Conservation (phyloP, 2,329 filamentous ascomycete species). For the Pezicula carpinea region DNA sequence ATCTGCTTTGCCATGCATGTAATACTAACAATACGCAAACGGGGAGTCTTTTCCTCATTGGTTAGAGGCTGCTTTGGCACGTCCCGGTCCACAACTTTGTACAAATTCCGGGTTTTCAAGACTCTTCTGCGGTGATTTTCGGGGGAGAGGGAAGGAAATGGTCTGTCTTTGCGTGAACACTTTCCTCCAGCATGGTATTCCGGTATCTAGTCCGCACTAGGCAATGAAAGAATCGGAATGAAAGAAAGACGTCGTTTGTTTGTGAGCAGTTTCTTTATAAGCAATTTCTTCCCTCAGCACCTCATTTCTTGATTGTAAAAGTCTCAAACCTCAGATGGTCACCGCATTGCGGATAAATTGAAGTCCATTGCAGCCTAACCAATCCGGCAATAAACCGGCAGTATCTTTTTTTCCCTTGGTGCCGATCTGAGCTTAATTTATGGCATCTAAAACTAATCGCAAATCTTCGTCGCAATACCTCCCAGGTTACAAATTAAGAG, state of each 20-base stretch:
- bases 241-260: background rate
- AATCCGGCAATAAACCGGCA: too few species aligned
- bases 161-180: conserved; percentile 18
- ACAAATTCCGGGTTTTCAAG: conserved; percentile 25
- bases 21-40: conserved; percentile 23
- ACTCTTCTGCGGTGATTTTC: conserved; percentile 14
- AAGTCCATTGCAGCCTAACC: too few species aligned
- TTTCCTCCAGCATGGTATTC: conserved; percentile 19
- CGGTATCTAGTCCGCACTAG: conserved; percentile 17
- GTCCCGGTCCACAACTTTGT: conserved; percentile 17
- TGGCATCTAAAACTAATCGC: too few species aligned
- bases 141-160: conserved; percentile 5
- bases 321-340: too few species aligned
- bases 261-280: background rate
- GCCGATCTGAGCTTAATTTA: too few species aligned
- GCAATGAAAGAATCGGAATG: conserved; percentile 16
- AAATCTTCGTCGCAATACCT: too few species aligned
- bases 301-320: too few species aligned
- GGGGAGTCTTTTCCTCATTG: conserved; percentile 13
- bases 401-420: too few species aligned
- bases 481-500: too few species aligned
- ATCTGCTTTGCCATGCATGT: conserved; percentile 21
- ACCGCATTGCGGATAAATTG: too few species aligned
- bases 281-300: background rate
- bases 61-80: conserved; percentile 15